These are phyloP conservation scores for Botrytis elliptica DNA, from an alignment of 2,329 filamentous ascomycete genomes.

Conservation along the genomic window DNA sequence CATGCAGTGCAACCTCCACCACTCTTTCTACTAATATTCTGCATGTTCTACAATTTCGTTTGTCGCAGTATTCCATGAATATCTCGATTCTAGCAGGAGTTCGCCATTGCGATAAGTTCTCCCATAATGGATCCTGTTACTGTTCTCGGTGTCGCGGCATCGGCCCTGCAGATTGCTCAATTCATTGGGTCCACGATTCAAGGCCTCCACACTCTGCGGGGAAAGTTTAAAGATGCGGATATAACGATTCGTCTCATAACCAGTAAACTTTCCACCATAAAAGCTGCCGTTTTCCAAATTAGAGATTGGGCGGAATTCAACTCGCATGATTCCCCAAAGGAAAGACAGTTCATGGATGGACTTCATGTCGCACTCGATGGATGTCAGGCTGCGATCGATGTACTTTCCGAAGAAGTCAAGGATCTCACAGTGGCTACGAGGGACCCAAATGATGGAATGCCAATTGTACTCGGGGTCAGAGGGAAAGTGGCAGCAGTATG, in stretches of 20 bases:
- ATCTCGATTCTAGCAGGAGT: too few relatives aligned
- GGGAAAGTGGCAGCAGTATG: slow-evolving; percentile 8
- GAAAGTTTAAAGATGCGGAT: slow-evolving; percentile 22
- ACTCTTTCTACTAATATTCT: not conserved
- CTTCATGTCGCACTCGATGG: slow-evolving; percentile 41
- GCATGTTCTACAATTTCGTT: not conserved
- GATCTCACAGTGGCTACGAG: slow-evolving; percentile 1
- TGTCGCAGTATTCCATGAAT: not conserved
- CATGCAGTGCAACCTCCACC: not conserved
- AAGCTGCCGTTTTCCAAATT: slow-evolving; percentile 23
- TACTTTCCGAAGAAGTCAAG: slow-evolving; percentile 40
- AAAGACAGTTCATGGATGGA: slow-evolving; percentile 36
- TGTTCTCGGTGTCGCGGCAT: slow-evolving; percentile 11
- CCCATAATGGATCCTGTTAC: slow-evolving; percentile 15
- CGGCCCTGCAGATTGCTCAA: slow-evolving; percentile 17
- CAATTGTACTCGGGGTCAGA: not conserved
- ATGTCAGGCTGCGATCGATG: slow-evolving; percentile 41
- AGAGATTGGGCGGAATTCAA: slow-evolving; percentile 24
- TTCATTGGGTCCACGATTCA: slow-evolving; percentile 21
- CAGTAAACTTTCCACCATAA: slow-evolving; percentile 22
- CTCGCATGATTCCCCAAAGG: slow-evolving; percentile 27
- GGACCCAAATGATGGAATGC: not conserved
- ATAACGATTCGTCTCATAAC: slow-evolving; percentile 22
- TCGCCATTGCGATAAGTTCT: not conserved
- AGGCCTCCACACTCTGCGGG: slow-evolving; percentile 21